Evolutionary conservation across 2,329 filamentous ascomycete genomes (phyloP).

Genomic region (Trichoderma hamatum): DNA sequence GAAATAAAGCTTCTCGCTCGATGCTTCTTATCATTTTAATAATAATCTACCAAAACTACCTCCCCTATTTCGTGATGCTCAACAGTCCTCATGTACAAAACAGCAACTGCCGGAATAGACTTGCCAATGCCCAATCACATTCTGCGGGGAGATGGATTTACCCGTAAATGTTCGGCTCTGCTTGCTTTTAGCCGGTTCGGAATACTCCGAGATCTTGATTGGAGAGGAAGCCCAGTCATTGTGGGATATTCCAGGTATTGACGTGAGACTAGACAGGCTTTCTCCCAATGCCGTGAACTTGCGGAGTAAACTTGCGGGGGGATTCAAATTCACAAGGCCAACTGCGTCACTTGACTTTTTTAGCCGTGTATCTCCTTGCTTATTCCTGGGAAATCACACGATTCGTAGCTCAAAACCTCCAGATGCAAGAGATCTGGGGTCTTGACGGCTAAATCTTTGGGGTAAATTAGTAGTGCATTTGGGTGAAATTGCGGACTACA

Average conservation of each 20-base stretch:
- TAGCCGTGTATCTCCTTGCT: not conserved
- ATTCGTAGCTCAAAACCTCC: not conserved
- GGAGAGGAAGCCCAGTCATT: not conserved
- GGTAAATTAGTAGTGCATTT: not conserved
- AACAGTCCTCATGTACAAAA: not conserved
- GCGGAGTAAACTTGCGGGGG: not conserved
- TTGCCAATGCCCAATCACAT: not conserved
- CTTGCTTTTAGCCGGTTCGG: not conserved
- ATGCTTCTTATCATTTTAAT: not conserved
- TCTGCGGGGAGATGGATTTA: not conserved
- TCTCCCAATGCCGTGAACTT: not conserved
- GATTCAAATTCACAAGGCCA: not conserved
- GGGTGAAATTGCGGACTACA: not conserved
- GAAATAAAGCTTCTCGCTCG: not conserved
- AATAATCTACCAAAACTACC: not conserved
- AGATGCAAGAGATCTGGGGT: not conserved
- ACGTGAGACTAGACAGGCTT: not conserved
- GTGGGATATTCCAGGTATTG: not conserved
- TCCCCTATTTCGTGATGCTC: not conserved
- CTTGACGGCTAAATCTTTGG: not conserved
- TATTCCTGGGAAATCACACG: not conserved
- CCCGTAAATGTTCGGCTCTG: not conserved
- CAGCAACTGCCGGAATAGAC: not conserved
- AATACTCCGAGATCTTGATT: not conserved
- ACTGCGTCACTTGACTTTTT: not conserved